phyloP scores from a whole-genome alignment of 2,329 filamentous ascomycete species.

The Monosporascus sp. region DNA sequence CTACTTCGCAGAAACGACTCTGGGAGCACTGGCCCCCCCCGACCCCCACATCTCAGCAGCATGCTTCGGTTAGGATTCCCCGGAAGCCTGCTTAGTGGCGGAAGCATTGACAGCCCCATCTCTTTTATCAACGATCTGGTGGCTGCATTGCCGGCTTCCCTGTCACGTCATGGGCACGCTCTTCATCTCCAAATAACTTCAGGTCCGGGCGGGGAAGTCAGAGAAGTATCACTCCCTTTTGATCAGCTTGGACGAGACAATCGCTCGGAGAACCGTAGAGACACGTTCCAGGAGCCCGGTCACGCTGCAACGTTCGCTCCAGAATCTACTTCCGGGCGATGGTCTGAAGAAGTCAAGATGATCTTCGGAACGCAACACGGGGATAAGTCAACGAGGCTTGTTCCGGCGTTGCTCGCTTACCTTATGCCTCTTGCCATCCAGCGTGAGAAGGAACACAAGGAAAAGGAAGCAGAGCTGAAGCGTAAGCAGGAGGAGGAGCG shows the following conservation, averaged over 20 bases:
- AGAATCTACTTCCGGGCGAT: slow-evolving; percentile 68
- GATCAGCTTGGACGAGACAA: slow-evolving; percentile 32
- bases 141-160: slow-evolving; percentile 44
- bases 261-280: slow-evolving; percentile 45
- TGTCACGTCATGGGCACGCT: slow-evolving; percentile 44
- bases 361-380: slow-evolving; percentile 66
- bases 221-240: slow-evolving; percentile 41
- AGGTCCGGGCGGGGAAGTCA: slow-evolving; percentile 43
- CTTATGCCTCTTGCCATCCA: slow-evolving; percentile 83
- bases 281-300: slow-evolving; percentile 56
- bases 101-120: slow-evolving; percentile 45
- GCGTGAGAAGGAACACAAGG: slow-evolving; percentile 67
- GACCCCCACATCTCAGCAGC: slow-evolving; percentile 42
- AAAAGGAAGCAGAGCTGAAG: slow-evolving; percentile 48
- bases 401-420: slow-evolving; percentile 63
- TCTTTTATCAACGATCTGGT: slow-evolving; percentile 53
- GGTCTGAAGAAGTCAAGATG: slow-evolving; percentile 85
- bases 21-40: slow-evolving; percentile 42
- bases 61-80: slow-evolving; percentile 51
- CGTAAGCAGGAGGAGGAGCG: slow-evolving; percentile 55
- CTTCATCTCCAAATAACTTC: slow-evolving; percentile 58
- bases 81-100: slow-evolving; percentile 38
- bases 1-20: slow-evolving; percentile 63
- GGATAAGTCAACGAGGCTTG: slow-evolving; percentile 66
- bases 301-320: slow-evolving; percentile 72